A percentile compares a stretch with the other conserved stretches of the same genome.
These are phyloP conservation scores for Psophocarpus tetragonolobus DNA, from an alignment of 306 rosid species.

Conservation along the genomic window DNA sequence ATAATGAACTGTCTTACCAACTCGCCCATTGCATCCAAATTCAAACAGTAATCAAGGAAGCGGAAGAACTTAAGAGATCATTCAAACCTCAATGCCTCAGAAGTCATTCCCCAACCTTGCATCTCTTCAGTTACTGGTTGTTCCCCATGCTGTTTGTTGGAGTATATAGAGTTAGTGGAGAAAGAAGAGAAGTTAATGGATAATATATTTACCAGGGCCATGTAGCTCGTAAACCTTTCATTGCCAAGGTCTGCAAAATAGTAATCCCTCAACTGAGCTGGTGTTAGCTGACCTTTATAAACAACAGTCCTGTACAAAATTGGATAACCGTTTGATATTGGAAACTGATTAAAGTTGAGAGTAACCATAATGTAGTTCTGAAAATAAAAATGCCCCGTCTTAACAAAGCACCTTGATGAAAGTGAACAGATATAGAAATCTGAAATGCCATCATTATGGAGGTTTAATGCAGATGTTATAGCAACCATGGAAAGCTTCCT, in stretches of 20 bases:
- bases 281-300: conserved; percentile 97
- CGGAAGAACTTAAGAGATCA: conserved; percentile 99
- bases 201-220: conserved; percentile 99
- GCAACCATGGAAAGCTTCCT: conserved; percentile 77
- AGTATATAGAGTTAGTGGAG: conserved; percentile 20
- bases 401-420: conserved; percentile 73
- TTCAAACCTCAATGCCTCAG: conserved; percentile 99
- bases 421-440: conserved; percentile 96
- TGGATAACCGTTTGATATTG: conserved; percentile 2
- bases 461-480: conserved; percentile 73
- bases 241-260: conserved; percentile 52
- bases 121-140: conserved; percentile 98
- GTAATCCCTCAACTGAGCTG: conserved; percentile 33
- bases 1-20: conserved; percentile 10
- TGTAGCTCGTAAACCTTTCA: conserved; percentile 99
- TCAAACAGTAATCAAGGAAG: conserved; percentile 95
- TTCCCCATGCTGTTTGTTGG: conserved; percentile 47
- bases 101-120: conserved; percentile 99
- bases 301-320: conserved; percentile 78
- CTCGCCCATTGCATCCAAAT: conserved; percentile 64
- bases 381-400: neutral
- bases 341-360: conserved; percentile 2
- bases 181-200: conserved; percentile 61
- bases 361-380: conserved; percentile 15
- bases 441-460: conserved; percentile 67